These are phyloP conservation scores for Lunularia cruciata DNA, from an alignment of 225 moss, liverwort and hornwort genomes.

Conservation along the genomic window DNA sequence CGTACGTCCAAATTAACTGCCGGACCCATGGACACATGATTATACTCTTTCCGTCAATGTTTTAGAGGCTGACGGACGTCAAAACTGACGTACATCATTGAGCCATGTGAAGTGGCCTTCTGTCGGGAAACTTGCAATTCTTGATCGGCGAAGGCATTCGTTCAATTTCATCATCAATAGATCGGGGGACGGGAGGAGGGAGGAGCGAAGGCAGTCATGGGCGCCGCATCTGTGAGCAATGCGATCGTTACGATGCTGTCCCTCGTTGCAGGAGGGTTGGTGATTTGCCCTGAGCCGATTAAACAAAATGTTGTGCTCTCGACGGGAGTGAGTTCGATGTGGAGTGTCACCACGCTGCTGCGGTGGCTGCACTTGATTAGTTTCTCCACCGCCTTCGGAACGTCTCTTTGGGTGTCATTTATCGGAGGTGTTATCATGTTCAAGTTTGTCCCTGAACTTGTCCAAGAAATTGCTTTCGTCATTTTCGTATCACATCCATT, in stretches of 20 bases:
- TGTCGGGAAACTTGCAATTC: no score
- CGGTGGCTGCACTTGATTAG: conserved; percentile 57
- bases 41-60: no score
- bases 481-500: no score
- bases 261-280: conserved; percentile 57
- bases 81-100: no score
- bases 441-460: conserved; percentile 46
- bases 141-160: no score
- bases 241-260: conserved; percentile 59
- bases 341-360: conserved; percentile 41
- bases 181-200: background rate
- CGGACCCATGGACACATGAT: no score
- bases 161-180: background rate
- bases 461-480: no score
- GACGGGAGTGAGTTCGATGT: conserved; percentile 28
- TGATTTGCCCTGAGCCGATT: conserved; percentile 58
- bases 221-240: conserved; percentile 25
- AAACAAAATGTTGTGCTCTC: conserved; percentile 20
- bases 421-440: conserved; percentile 91
- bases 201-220: conserved; percentile 16
- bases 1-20: no score
- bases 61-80: no score
- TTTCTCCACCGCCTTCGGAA: conserved; percentile 73
- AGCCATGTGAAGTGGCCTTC: no score
- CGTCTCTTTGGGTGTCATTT: conserved; percentile 75